These are phyloP conservation scores for Sporothrix sp. DNA, from an alignment of 2,329 filamentous ascomycete genomes.

Conservation along the genomic window DNA sequence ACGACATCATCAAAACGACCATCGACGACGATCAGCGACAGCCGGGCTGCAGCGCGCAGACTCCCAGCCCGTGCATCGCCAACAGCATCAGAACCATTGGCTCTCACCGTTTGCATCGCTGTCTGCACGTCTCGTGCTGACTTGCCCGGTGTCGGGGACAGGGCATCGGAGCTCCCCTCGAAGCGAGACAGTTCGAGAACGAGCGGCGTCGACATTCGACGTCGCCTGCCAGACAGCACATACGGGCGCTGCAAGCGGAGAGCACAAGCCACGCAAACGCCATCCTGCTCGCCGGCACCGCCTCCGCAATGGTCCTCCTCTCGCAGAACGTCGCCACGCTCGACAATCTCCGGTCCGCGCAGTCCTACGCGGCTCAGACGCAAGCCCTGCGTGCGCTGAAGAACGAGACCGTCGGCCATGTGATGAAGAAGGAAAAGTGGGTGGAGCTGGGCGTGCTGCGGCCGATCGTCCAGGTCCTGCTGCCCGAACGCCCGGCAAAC, in stretches of 20 bases:
- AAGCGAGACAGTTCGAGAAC: too few relatives aligned
- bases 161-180: too few relatives aligned
- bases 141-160: too few relatives aligned
- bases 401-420: constrained; percentile 82
- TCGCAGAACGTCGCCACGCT: constrained; percentile 42
- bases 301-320: constrained; percentile 41
- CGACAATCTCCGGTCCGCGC: constrained; percentile 46
- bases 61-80: background rate
- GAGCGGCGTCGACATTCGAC: too few relatives aligned
- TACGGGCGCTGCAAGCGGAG: too few relatives aligned
- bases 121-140: too few relatives aligned
- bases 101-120: too few relatives aligned
- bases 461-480: constrained; percentile 41
- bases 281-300: too few relatives aligned
- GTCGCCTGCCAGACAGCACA: background rate
- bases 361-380: constrained; percentile 41
- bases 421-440: constrained; percentile 74
- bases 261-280: background rate
- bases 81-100: background rate
- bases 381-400: constrained; percentile 64
- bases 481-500: constrained; percentile 24
- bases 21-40: too few relatives aligned
- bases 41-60: too few relatives aligned
- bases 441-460: constrained; percentile 60
- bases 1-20: background rate